Evolutionary conservation across 805 yeast species (phyloP), one percentile per base, ranked within the genome.

Genomic region (Ogataea haglerorum): DNA sequence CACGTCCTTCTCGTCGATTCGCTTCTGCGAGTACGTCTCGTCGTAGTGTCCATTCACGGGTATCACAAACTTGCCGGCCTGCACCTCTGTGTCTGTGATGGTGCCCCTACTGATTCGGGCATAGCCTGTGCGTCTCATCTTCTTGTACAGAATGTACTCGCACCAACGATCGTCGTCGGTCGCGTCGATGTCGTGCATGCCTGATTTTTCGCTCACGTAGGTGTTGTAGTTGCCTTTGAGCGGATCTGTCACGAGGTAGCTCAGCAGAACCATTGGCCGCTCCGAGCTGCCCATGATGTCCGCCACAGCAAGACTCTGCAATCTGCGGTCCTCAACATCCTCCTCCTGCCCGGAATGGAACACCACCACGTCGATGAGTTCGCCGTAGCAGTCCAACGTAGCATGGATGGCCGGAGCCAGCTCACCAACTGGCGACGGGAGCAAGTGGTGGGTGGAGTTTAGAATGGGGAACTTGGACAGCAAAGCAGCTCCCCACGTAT

Each of bases 281-380:
- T 78, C 70, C n/a, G 85, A 74, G 12, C 80, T 70, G 2, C 84
- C 91, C 96, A 93, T 88, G 32, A 93, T 72, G 26, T 79, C 80
- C 23, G 84, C 75, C 31, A 93, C 72, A 2, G 78, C 85, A 46
- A 79, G 70, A 52, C 91, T 78, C 67, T 93, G 99, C 52, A 88
- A 69, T 51, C 93, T 71, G 55, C 99, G 78, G 64, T 93, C 99
- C 60, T 89, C 96, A 3, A 71, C 89, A 60, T 93, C 99, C 69
- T 93, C 98, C 62, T 93, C 98, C 67, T 93, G 99, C 4, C 99
- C 99, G 32, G 93, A 80, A 62, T 93, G 99, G 85, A 93, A 93
- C 17, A 93, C 99, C 43, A 93, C 91, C 17, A 93, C 86, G 61
- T 93, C 99, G 5, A 93, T 85, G 15, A 71, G 60, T 54, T 81